phyloP scores from a whole-genome alignment of 2,329 filamentous ascomycete genomes.

The Microdochium bolleyi region DNA sequence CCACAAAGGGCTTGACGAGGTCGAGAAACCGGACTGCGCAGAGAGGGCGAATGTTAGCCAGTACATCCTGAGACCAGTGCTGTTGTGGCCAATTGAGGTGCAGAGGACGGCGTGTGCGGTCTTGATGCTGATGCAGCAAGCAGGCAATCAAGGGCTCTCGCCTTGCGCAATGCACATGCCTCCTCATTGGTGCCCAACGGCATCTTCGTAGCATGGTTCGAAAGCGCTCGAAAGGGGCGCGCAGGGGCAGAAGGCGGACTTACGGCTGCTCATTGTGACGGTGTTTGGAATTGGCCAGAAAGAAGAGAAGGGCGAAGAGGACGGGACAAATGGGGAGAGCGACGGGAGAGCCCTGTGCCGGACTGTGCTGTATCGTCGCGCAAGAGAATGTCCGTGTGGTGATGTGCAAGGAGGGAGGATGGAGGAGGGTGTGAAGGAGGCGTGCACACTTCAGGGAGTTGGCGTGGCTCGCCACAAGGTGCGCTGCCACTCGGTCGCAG shows the following conservation, averaged over 20 bases:
- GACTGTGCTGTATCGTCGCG: not conserved
- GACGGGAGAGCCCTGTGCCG: not conserved
- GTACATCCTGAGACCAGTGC: not conserved
- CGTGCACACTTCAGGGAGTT: not conserved
- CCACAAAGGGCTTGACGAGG: conserved; percentile 98
- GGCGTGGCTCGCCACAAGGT: not conserved
- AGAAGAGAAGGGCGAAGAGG: conserved; percentile 11
- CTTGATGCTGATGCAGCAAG: too few species aligned
- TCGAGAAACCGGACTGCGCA: conserved; percentile 91
- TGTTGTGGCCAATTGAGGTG: not conserved
- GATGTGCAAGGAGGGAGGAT: not conserved
- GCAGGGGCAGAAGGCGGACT: conserved; percentile 11
- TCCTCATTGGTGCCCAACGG: not conserved
- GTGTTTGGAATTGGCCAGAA: conserved; percentile 8
- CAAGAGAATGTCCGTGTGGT: not conserved
- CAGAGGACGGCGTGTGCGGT: too few species aligned
- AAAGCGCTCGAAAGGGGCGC: conserved; percentile 1
- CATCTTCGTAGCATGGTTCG: too few species aligned
- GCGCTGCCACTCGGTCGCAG: too few species aligned
- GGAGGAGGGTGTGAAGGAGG: not conserved
- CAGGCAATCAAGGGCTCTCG: not conserved
- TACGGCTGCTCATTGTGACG: conserved; percentile 27
- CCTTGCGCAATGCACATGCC: not conserved
- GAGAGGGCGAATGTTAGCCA: not conserved
- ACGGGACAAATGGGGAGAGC: conserved; percentile 6